Conservation (phyloP, 768 basidiomycete genomes). For the Lactifluus volemus region DNA sequence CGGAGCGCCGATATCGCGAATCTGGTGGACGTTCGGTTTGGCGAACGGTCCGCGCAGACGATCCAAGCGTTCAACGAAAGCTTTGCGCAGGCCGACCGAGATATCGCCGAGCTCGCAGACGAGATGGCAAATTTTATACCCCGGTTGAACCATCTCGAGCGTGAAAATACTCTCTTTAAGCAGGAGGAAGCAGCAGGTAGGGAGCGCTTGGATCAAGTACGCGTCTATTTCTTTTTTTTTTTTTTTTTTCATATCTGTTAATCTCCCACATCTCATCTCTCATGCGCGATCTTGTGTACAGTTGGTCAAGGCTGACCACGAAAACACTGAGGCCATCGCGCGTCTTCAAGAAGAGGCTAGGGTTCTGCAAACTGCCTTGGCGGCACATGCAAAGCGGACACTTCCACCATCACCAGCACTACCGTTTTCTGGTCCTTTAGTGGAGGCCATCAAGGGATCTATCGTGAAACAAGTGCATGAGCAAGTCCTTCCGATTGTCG, state of each 20-base stretch:
- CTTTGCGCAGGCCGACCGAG: constrained; percentile 8
- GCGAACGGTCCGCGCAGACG: not conserved
- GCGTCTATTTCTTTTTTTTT: not conserved
- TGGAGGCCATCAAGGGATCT: constrained; percentile 5
- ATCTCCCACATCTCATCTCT: too few species aligned
- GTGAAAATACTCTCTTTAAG: not conserved
- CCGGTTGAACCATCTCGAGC: constrained; percentile 2
- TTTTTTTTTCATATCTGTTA: too few species aligned
- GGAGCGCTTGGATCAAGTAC: constrained; percentile 21
- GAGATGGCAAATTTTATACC: constrained; percentile 14
- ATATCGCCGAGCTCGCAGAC: constrained; percentile 13
- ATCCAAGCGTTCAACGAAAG: constrained; percentile 1
- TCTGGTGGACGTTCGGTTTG: not conserved
- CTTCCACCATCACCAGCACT: not conserved
- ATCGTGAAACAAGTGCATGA: not conserved
- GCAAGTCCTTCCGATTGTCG: constrained; percentile 5
- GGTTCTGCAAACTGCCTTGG: not conserved
- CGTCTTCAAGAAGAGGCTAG: constrained; percentile 6
- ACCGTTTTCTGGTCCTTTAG: constrained; percentile 1
- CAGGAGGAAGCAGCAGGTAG: constrained; percentile 20
- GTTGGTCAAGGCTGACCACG: constrained; percentile 11
- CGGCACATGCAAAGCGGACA: not conserved
- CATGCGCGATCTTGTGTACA: not conserved
- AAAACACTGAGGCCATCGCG: constrained; percentile 4
- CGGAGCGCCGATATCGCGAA: not conserved